Evolutionary conservation across 495 filamentous ascomycete species (phyloP).

Genomic region (Amorphotheca resinae): DNA sequence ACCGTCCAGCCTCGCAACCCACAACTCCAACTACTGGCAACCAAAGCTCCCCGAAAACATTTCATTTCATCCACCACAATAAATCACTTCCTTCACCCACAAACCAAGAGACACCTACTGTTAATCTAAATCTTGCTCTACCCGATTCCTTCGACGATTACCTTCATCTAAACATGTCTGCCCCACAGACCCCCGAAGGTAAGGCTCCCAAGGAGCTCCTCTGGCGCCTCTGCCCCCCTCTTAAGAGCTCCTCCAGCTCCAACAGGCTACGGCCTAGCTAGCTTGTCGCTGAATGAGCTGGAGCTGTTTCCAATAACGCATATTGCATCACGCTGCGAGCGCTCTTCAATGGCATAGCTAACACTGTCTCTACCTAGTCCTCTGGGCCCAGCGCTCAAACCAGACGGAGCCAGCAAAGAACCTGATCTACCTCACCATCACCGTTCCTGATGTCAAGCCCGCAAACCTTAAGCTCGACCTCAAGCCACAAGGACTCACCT

Average conservation of each 20-base stretch:
- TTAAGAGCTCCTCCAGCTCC: slow-evolving; percentile 2
- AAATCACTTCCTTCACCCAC: not conserved
- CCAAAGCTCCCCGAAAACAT: not conserved
- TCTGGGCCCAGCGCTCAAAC: slow-evolving; percentile 96
- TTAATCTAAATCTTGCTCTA: slow-evolving; percentile 1
- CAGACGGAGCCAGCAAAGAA: slow-evolving; percentile 69
- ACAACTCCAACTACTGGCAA: not conserved
- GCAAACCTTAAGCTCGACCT: slow-evolving; percentile 64
- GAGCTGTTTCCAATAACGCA: not conserved
- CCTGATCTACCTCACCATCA: slow-evolving; percentile 83
- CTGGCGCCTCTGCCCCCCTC: not conserved
- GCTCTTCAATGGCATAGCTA: not conserved
- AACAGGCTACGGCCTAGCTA: slow-evolving; percentile 8
- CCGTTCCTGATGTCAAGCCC: slow-evolving; percentile 63
- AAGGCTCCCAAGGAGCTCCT: slow-evolving; percentile 14
- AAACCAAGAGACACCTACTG: not conserved
- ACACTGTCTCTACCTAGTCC: slow-evolving; percentile 48
- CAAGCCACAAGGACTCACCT: slow-evolving; percentile 62
- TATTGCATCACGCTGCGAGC: not conserved
- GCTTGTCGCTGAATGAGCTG: not conserved
- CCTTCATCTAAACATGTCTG: slow-evolving; percentile 21
- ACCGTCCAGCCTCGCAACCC: not conserved
- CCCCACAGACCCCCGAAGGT: slow-evolving; percentile 25
- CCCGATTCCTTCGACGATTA: slow-evolving; percentile 2
- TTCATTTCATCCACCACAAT: not conserved